Evolutionary conservation across 225 moss, liverwort and hornwort species (phyloP).

Genomic region (Climacium dendroides): DNA sequence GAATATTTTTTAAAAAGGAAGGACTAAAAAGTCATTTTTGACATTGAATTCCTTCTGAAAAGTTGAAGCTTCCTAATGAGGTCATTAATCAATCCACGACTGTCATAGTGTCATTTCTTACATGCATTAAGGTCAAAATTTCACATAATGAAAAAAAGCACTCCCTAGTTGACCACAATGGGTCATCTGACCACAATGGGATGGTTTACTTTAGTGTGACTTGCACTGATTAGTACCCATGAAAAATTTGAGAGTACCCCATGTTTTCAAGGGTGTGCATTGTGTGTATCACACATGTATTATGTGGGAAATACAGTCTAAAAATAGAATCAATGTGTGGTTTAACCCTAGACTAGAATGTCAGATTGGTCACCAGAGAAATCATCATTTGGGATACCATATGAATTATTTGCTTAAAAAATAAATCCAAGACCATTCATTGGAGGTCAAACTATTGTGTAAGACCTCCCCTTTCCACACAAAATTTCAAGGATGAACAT

Average conservation of each 20-base stretch:
- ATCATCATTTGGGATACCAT: rapidly evolving
- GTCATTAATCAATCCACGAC: no score
- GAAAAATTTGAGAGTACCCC: not conserved
- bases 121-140: no score
- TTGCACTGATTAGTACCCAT: not conserved
- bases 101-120: no score
- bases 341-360: rapidly evolving
- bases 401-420: not conserved
- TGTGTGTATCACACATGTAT: not conserved
- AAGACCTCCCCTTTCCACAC: not conserved
- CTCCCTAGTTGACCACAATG: no score
- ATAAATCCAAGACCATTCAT: rapidly evolving
- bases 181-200: no score
- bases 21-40: no score
- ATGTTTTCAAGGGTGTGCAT: not conserved
- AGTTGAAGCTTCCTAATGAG: no score
- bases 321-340: not conserved
- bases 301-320: not conserved
- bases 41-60: no score
- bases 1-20: no score
- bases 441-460: not conserved
- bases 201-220: no score
- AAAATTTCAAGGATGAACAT: not conserved
- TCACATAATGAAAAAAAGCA: no score
- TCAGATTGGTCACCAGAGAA: not conserved